Evolutionary conservation across 805 yeast species (phyloP), one percentile per base, ranked within the genome.

Genomic region (Zygoascus bituminiphila): DNA sequence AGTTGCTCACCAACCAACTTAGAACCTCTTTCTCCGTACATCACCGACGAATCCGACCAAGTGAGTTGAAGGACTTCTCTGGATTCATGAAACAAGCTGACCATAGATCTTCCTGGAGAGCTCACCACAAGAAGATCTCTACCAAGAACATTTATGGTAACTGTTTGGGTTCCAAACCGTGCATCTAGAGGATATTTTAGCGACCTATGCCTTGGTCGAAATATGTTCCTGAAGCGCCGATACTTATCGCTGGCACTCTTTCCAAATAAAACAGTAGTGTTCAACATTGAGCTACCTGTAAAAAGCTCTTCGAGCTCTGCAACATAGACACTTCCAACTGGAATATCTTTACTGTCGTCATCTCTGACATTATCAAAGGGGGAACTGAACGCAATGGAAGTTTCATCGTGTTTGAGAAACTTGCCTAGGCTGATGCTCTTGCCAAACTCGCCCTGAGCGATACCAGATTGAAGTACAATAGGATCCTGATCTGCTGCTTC

Each of bases 311-410:
- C 20, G 14, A 46, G 26, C 20, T 49, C 46, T 17, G 54, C 49
- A 15, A 56, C 47, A 42, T 56, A 54, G 8, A 56, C 58, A 31
- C 54, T 44, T 15, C 59, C 59, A 2, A n/a, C 36, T 7, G 57
- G 53, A 5, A 45, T 45, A 7, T 49, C 21, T 12, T 26, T 24
- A 12, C 19, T 6, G 15, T 24, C 39, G 10, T 24, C 35, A 19
- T 41, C 44, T 1, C 26, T 45, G 6, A 46, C 26, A 22, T 20
- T 40, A 48, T 77, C 81, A 49, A 60, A 67, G 2, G 76, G 77
- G 1, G 83, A 72, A 1, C 80, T 72, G 1, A 79, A 66, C 0
- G 81, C 82, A 5, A 78, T 42, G 10, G 75, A 69, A 0, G 66
- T 64, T 23, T 64, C 62, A 5, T 61, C 63, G 8, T 17, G 19